These are phyloP conservation scores for Tricholoma sp. DNA, from an alignment of 768 basidiomycete genomes.

Conservation along the genomic window DNA sequence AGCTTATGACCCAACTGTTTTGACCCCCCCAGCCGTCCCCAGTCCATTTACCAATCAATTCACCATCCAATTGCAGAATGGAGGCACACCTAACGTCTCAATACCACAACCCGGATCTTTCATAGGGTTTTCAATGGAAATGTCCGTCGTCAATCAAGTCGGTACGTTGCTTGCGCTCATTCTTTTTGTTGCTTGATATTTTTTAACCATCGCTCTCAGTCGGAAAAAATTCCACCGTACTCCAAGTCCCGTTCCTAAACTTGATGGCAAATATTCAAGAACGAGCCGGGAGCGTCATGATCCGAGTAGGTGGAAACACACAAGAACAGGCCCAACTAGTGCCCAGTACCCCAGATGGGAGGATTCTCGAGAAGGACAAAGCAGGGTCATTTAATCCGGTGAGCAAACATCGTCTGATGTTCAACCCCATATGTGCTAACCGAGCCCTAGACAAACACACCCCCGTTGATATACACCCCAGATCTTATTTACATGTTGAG, in stretches of 20 bases:
- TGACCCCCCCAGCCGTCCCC: constrained; percentile 50
- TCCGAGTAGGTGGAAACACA: constrained; percentile 79
- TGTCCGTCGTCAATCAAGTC: constrained; percentile 56
- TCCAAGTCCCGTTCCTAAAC: constrained; percentile 62
- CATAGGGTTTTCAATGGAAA: constrained; percentile 58
- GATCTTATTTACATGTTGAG: constrained; percentile 66
- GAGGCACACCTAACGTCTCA: constrained; percentile 28
- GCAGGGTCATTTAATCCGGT: constrained; percentile 16
- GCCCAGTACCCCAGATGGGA: constrained; percentile 40
- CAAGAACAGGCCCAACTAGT: constrained; percentile 63
- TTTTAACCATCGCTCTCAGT: constrained; percentile 2
- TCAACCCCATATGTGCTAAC: not conserved
- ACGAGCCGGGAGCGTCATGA: constrained; percentile 54
- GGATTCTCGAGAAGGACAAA: constrained; percentile 19
- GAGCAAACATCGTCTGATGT: not conserved
- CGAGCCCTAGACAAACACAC: constrained; percentile 53
- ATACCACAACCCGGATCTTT: constrained; percentile 33
- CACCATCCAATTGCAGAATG: constrained; percentile 36
- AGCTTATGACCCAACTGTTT: constrained; percentile 47
- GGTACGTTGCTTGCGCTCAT: constrained; percentile 29
- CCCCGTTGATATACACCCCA: constrained; percentile 56
- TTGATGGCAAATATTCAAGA: constrained; percentile 67
- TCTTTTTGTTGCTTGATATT: not conserved
- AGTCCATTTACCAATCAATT: constrained; percentile 39
- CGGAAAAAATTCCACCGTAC: constrained; percentile 11